Conservation (phyloP, 2,329 filamentous ascomycete species). For the Aureobasidium sp. region DNA sequence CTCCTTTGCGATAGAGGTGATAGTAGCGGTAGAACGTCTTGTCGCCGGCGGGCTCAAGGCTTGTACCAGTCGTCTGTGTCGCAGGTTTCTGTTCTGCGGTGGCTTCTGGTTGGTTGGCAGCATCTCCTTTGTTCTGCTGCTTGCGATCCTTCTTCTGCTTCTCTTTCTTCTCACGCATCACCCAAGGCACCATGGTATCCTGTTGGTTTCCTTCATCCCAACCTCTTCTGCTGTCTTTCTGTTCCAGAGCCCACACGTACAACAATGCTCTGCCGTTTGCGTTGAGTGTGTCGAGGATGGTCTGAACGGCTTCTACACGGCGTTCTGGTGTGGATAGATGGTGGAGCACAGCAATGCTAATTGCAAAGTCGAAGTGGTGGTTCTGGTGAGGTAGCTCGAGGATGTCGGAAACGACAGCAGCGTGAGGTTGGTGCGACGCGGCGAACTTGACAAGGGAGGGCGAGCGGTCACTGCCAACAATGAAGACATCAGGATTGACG, state of each 20-base stretch:
- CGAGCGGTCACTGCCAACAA: constrained; percentile 78
- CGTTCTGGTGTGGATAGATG: constrained; percentile 74
- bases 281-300: constrained; percentile 59
- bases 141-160: constrained; percentile 19
- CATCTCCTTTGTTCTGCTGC: constrained; percentile 22
- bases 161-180: constrained; percentile 45
- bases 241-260: constrained; percentile 95
- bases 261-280: constrained; percentile 60
- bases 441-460: constrained; percentile 51
- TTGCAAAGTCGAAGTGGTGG: constrained; percentile 69
- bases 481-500: constrained; percentile 68
- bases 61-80: constrained; percentile 16
- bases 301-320: constrained; percentile 61
- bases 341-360: constrained; percentile 90
- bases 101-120: constrained; percentile 21
- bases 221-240: constrained; percentile 73
- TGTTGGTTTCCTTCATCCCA: constrained; percentile 80
- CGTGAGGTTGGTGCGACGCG: constrained; percentile 49
- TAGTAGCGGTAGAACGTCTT: constrained; percentile 83
- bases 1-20: constrained; percentile 79
- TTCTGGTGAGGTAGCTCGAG: constrained; percentile 70
- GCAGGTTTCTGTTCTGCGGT: constrained; percentile 16
- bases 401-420: constrained; percentile 71
- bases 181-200: constrained; percentile 95
- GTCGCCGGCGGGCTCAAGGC: constrained; percentile 21